phyloP scores from a whole-genome alignment of 2,329 filamentous ascomycete genomes.

The Colletotrichum euphorbiae region DNA sequence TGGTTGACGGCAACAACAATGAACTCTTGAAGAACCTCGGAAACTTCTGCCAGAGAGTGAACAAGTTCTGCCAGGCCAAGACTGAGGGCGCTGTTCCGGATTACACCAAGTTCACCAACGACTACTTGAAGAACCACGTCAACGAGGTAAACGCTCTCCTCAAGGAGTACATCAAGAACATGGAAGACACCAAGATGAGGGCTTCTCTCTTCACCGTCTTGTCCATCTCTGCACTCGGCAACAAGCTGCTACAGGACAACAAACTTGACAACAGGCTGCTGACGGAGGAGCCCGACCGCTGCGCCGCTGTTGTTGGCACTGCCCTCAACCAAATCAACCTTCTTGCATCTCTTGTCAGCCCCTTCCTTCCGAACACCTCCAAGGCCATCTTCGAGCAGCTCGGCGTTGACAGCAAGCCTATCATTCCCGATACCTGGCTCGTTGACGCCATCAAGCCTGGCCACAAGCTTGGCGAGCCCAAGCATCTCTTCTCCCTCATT shows the following conservation, averaged over 20 bases:
- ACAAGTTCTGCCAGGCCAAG: slow-evolving; percentile 83
- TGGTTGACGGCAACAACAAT: slow-evolving; percentile 88
- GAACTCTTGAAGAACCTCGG: slow-evolving; percentile 81
- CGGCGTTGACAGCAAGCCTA: slow-evolving; percentile 61
- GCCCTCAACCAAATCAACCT: slow-evolving; percentile 87
- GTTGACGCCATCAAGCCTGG: slow-evolving; percentile 73
- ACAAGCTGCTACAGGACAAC: slow-evolving; percentile 64
- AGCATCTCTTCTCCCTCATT: slow-evolving; percentile 85
- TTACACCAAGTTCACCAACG: slow-evolving; percentile 66
- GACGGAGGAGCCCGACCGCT: slow-evolving; percentile 65
- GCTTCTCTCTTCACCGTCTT: slow-evolving; percentile 74
- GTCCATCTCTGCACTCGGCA: slow-evolving; percentile 71
- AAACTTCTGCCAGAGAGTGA: slow-evolving; percentile 76
- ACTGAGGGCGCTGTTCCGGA: slow-evolving; percentile 78
- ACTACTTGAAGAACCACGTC: slow-evolving; percentile 64
- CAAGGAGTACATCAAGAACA: slow-evolving; percentile 73
- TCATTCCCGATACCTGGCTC: slow-evolving; percentile 76
- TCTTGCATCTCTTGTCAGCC: slow-evolving; percentile 80
- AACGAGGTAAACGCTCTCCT: slow-evolving; percentile 75
- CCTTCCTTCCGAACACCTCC: slow-evolving; percentile 87
- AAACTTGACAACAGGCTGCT: slow-evolving; percentile 67
- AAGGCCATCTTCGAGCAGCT: slow-evolving; percentile 83
- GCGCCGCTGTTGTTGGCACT: slow-evolving; percentile 74
- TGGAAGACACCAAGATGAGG: slow-evolving; percentile 79
- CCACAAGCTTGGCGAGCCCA: slow-evolving; percentile 84